Conservation (phyloP, 2,329 filamentous ascomycete genomes). For the Arthrobotrys musiformis region DNA sequence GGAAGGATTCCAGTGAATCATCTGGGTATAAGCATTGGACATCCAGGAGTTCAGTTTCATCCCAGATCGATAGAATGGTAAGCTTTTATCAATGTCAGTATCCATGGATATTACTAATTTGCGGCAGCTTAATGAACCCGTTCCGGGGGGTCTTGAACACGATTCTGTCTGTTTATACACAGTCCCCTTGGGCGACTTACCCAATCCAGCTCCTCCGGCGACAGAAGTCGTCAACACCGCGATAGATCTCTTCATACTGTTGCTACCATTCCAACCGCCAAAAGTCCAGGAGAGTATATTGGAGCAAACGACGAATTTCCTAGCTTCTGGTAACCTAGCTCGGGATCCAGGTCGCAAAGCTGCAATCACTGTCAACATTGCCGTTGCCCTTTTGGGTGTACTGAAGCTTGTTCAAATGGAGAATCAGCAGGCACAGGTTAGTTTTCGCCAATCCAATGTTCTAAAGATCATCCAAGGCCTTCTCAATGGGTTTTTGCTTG, state of each 20-base stretch:
- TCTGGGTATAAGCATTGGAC: conserved; percentile 60
- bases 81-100: conserved; percentile 56
- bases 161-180: conserved; percentile 86
- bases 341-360: conserved; percentile 88
- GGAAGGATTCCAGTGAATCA: conserved; percentile 52
- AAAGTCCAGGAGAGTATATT: conserved; percentile 96
- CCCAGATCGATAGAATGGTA: conserved; percentile 63
- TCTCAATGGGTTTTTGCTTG: conserved; percentile 81
- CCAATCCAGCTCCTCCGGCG: conserved; percentile 77
- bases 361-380: conserved; percentile 90
- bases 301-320: conserved; percentile 89
- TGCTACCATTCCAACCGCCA: conserved; percentile 85
- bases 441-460: conserved; percentile 57
- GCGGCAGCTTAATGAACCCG: conserved; percentile 57
- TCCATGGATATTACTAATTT: conserved; percentile 28
- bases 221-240: conserved; percentile 96
- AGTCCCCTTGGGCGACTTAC: conserved; percentile 65
- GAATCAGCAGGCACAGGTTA: conserved; percentile 53
- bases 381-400: conserved; percentile 80
- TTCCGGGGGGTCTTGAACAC: conserved; percentile 79
- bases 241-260: conserved; percentile 90
- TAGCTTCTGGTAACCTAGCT: conserved; percentile 81
- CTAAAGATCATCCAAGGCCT: conserved; percentile 66
- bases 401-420: conserved; percentile 79
- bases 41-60: conserved; percentile 58